phyloP scores from a whole-genome alignment of 2,329 filamentous ascomycete genomes.

The Ophiostoma montium region DNA sequence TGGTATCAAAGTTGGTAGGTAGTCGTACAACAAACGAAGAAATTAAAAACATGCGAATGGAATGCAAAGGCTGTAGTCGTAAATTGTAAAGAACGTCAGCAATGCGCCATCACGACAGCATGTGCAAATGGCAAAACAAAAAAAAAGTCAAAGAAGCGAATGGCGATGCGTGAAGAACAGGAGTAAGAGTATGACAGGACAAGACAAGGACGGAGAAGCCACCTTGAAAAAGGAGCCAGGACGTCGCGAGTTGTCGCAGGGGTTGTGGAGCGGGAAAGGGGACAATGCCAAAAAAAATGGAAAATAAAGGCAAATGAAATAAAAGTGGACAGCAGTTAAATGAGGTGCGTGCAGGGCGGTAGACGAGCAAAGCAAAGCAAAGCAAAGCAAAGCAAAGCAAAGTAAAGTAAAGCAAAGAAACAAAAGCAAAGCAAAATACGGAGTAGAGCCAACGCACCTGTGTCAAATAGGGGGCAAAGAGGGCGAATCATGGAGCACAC shows the following conservation, averaged over 20 bases:
- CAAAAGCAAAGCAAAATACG: neutral
- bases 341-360: conserved; percentile 4
- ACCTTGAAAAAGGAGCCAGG: neutral
- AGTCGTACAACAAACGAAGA: neutral
- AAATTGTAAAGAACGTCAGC: conserved; percentile 4
- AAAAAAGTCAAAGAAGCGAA: neutral
- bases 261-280: conserved; percentile 7
- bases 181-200: neutral
- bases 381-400: neutral
- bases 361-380: no score
- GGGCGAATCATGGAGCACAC: conserved; percentile 6
- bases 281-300: conserved; percentile 1
- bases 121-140: no score
- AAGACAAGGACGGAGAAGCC: neutral
- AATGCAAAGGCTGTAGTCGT: no score
- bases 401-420: neutral
- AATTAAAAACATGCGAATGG: no score
- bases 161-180: neutral
- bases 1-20: neutral
- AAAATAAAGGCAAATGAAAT: neutral
- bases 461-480: neutral
- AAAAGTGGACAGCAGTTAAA: conserved; percentile 10
- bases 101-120: conserved; percentile 3
- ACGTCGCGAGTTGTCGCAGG: conserved; percentile 2
- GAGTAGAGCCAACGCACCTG: neutral